Conservation (phyloP, 306 rosid genomes). For the Macrotyloma uniflorum region DNA sequence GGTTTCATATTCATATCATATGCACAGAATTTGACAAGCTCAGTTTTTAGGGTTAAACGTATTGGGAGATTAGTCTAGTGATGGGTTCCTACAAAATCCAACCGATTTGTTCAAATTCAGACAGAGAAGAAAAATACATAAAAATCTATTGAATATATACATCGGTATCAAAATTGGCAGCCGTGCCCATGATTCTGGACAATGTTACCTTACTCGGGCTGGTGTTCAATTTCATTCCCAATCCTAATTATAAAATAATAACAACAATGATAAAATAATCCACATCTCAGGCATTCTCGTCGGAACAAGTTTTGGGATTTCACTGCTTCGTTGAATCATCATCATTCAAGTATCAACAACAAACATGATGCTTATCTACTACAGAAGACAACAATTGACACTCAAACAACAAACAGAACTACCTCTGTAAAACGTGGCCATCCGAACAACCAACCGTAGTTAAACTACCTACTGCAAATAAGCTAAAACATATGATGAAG, state of each 20-base stretch:
- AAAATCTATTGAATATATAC: neutral
- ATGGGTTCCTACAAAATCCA: neutral
- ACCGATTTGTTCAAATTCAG: neutral
- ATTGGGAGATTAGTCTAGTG: neutral
- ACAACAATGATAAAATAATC: neutral
- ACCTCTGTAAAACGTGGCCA: slow-evolving; percentile 15
- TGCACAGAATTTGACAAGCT: too few relatives aligned
- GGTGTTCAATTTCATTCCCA: neutral
- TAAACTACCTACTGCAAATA: slow-evolving; percentile 35
- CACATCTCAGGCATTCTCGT: neutral
- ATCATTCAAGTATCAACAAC: slow-evolving; percentile 31
- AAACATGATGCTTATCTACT: slow-evolving; percentile 21
- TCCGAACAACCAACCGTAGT: slow-evolving; percentile 22
- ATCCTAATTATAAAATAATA: too few relatives aligned
- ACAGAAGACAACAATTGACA: slow-evolving; percentile 34
- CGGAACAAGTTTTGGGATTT: slow-evolving; percentile 14
- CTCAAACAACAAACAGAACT: slow-evolving; percentile 39
- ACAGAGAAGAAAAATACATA: neutral
- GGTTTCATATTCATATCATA: too few relatives aligned
- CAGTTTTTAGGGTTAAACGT: neutral
- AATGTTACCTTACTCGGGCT: neutral
- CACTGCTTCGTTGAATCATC: slow-evolving; percentile 8
- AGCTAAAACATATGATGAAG: slow-evolving; percentile 29
- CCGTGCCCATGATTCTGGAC: too few relatives aligned
- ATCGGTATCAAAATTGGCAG: neutral